Evolutionary conservation across 306 rosid genomes (phyloP), one percentile per base, ranked within the genome.

Genomic region (Cyamopsis tetragonoloba): DNA sequence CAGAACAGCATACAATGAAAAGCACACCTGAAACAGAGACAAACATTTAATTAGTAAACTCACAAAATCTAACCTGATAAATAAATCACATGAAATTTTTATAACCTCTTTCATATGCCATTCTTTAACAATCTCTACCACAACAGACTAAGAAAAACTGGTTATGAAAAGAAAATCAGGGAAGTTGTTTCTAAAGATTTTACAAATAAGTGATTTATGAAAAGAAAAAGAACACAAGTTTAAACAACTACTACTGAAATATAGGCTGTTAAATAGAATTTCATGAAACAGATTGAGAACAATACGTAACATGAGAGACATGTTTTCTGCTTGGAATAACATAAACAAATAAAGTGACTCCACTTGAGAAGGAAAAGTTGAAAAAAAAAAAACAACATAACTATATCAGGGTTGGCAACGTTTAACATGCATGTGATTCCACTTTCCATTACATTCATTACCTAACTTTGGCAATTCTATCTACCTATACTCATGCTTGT

Each of bases 11-110:
- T 41, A 48, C 3, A 51, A 70, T 23, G 56, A 53, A 77, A 62
- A 23, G 19, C 26, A 32, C 72, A 70, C 87, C 87, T 88, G 79
- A 58, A 64, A 75, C 70, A 69, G 34, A 35, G 44, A 67, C 0
- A 2, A 44, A 12, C 19, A 62, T 44, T 63, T 51, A 67, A 31
- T 76, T 4, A 28, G 49, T 7, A 51, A 56, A 27, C 32, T 47
- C 39, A 37, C 34, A 58, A 22, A 50, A 55, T 51, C 42, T 17
- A 34, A 57, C 24, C 59, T 35, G 6, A 20, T 0, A 15, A 72
- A 55, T 17, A 42, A 46, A 35, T 26, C 11, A 58, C 27, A 14
- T 2, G n/a, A 60, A 73, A 58, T 61, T 69, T 70, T 5, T 19
- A 44, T 20, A 77, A 42, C 46, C 43, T 53, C 53, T 23, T 31